Evolutionary conservation across 2,329 filamentous ascomycete species (phyloP).

Genomic region (Monilinia aucupariae): DNA sequence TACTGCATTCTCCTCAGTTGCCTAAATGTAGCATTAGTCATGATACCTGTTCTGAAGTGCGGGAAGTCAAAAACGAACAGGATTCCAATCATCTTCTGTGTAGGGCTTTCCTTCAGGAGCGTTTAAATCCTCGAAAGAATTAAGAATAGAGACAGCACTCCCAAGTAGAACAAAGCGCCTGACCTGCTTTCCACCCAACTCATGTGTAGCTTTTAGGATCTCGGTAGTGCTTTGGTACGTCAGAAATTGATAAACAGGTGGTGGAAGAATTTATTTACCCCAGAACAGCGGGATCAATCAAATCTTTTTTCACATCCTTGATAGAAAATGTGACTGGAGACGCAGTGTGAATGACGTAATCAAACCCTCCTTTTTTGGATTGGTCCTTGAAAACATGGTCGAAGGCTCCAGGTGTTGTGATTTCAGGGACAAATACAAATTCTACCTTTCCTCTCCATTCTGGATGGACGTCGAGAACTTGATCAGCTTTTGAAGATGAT

Average conservation of each 20-base stretch:
- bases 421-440: constrained; percentile 55
- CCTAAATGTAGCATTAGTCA: constrained; percentile 8
- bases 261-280: constrained; percentile 30
- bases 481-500: constrained; percentile 40
- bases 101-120: constrained; percentile 48
- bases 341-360: constrained; percentile 59
- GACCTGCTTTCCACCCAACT: constrained; percentile 40
- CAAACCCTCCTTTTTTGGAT: constrained; percentile 51
- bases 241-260: background rate
- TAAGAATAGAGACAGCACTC: constrained; percentile 52
- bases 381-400: constrained; percentile 41
- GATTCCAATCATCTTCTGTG: constrained; percentile 50
- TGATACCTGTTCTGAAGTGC: constrained; percentile 33
- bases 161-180: constrained; percentile 43
- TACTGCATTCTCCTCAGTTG: constrained; percentile 28
- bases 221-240: constrained; percentile 48
- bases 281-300: constrained; percentile 49
- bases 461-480: constrained; percentile 38
- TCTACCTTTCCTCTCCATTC: constrained; percentile 27
- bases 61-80: constrained; percentile 36
- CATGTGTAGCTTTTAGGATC: constrained; percentile 64
- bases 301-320: constrained; percentile 33
- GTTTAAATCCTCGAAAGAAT: constrained; percentile 49
- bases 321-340: constrained; percentile 43
- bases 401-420: constrained; percentile 63